Evolutionary conservation across 164 flowering plant genomes (phyloP).

Genomic region (Dillenia suffruticosa): DNA sequence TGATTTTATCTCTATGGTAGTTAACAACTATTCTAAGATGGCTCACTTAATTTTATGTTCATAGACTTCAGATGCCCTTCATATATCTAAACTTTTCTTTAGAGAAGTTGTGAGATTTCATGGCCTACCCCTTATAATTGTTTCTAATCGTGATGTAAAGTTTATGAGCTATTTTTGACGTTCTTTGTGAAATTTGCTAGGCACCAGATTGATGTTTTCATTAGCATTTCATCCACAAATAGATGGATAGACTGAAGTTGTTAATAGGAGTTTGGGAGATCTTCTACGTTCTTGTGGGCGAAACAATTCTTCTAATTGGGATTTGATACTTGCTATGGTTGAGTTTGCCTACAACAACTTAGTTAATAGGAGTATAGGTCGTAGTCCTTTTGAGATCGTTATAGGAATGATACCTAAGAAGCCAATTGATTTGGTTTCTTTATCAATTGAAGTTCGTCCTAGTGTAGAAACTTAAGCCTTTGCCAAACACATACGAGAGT

Average conservation of each 20-base stretch:
- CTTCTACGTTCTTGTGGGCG: background rate
- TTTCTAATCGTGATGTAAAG: background rate
- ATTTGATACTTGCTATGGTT: background rate
- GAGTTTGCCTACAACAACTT: background rate
- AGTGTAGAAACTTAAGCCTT: background rate
- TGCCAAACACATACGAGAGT: background rate
- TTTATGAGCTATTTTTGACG: conserved; percentile 2
- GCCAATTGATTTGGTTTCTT: background rate
- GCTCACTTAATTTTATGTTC: background rate
- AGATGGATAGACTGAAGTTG: background rate
- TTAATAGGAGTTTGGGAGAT: background rate
- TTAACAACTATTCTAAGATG: background rate
- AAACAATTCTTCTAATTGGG: conserved; percentile 2
- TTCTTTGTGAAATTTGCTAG: background rate
- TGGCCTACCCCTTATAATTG: no score
- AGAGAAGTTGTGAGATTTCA: background rate
- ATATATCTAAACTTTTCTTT: background rate
- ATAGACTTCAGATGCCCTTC: background rate
- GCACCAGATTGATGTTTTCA: background rate
- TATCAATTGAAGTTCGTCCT: background rate
- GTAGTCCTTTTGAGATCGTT: background rate
- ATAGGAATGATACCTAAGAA: background rate
- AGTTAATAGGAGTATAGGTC: background rate
- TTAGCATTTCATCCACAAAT: conserved; percentile 1
- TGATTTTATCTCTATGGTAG: background rate